Base-by-base conservation (phyloP, 1,284 basidiomycete genomes). In the Melanopsichium pennsylvanicum region DNA sequence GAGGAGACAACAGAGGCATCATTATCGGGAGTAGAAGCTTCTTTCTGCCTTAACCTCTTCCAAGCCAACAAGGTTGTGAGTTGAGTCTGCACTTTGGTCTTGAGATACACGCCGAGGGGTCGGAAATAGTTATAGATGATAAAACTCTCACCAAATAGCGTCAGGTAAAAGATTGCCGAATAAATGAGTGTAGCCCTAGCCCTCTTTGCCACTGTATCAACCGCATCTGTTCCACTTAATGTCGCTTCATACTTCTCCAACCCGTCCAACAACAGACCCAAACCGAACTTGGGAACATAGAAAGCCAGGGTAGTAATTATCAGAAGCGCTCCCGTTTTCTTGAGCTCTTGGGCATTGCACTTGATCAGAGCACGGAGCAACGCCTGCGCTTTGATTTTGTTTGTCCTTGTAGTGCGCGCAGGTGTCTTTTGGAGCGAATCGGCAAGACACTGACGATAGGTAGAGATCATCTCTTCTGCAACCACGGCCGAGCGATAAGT, bases 31-130 rank as follows among this genome's bases (percentile, higher is more conserved):
- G 50, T 31, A 5, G 51, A 59, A n/a, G 56, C 56, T 39, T 59
- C 62, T 22, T 59, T 59, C 32, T 66, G 62, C n/a, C 56, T 37
- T 35, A 66, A 29, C 19, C 62, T 26, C 46, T 66, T 66, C 62
- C 62, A 66, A 0, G 62, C 62, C 2, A 66, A 34, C 25, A 66
- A 26, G 3, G 56, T 59, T 8, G 56, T 66, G 2, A 66, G 47
- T 29, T 66, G 62, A 0, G 35, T 43, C 31, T 66, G 62, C 18
- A 66, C 16, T 13, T 35, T 39, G 0, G 47, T 22, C 32, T 66
- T 59, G 32, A 60, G 33, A 12, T 29, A 45, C 7, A 59, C 46
- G 12, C 19, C n/a, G 9, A 60, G 34, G 1, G 49, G 46, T 6
- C 45, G 35, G 39, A 66, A 66, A 37, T 55, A 66, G 38, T 44